Evolutionary conservation across 495 filamentous ascomycete species (phyloP).

Genomic region (Annulohypoxylon bovei): DNA sequence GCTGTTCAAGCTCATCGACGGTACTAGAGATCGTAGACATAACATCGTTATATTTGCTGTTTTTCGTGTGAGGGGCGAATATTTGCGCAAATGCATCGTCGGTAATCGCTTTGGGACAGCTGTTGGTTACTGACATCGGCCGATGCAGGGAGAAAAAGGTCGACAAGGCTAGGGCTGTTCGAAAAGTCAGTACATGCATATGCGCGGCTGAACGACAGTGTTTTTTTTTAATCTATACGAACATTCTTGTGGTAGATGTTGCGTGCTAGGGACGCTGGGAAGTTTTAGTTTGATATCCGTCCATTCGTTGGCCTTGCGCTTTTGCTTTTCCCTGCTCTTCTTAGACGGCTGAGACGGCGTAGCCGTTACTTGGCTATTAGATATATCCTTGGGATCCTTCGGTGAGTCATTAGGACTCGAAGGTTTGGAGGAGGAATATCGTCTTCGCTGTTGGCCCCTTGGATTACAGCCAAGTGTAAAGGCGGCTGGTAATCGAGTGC

Average conservation of each 20-base stretch:
- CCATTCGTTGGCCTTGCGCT: conserved; percentile 55
- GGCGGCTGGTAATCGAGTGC: conserved; percentile 48
- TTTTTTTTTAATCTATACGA: conserved; percentile 34
- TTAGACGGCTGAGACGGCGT: conserved; percentile 51
- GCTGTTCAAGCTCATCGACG: conserved; percentile 74
- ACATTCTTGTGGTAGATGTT: conserved; percentile 80
- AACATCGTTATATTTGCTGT: conserved; percentile 68
- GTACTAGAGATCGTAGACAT: conserved; percentile 80
- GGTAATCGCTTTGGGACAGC: conserved; percentile 76
- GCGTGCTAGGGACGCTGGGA: conserved; percentile 85
- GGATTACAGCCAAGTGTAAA: conserved; percentile 52
- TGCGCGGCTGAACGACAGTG: neutral
- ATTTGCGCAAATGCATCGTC: conserved; percentile 81
- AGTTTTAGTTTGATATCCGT: conserved; percentile 59
- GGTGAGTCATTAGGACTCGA: conserved; percentile 64
- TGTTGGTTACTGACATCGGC: conserved; percentile 86
- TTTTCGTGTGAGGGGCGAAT: conserved; percentile 69
- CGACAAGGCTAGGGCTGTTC: conserved; percentile 81
- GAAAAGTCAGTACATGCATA: conserved; percentile 17
- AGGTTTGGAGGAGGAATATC: conserved; percentile 67
- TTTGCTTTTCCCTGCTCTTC: conserved; percentile 57
- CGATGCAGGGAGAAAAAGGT: conserved; percentile 97
- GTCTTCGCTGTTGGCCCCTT: conserved; percentile 53
- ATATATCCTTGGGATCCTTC: conserved; percentile 57
- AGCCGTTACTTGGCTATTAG: conserved; percentile 55